phyloP scores from a whole-genome alignment of 805 yeast genomes.

The Wickerhamomyces alni region DNA sequence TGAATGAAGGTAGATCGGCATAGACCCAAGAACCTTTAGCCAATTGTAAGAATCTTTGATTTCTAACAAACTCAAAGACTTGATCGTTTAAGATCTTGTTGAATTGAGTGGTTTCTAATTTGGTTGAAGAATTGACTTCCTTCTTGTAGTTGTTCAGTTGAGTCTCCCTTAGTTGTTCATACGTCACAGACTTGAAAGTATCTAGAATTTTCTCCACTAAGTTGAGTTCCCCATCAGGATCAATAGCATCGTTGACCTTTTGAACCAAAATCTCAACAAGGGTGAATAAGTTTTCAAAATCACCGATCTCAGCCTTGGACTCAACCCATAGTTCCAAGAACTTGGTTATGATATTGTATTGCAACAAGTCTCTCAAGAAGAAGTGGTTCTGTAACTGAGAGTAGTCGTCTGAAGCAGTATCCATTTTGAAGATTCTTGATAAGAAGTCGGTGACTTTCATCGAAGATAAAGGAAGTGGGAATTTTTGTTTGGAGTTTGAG shows the following conservation, averaged over 20 bases:
- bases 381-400: slow-evolving; percentile 35
- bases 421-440: slow-evolving; percentile 16
- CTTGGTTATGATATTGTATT: slow-evolving; percentile 49
- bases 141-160: slow-evolving; percentile 44
- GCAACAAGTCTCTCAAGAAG: slow-evolving; percentile 48
- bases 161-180: slow-evolving; percentile 43
- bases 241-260: slow-evolving; percentile 21
- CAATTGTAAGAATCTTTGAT: slow-evolving; percentile 65
- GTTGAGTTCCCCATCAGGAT: slow-evolving; percentile 14
- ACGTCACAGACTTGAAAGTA: slow-evolving; percentile 35
- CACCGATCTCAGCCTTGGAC: slow-evolving; percentile 47
- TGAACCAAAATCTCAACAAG: slow-evolving; percentile 35
- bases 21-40: slow-evolving; percentile 81
- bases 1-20: slow-evolving; percentile 44
- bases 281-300: slow-evolving; percentile 44
- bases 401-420: slow-evolving; percentile 15
- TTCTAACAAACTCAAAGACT: slow-evolving; percentile 64
- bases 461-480: slow-evolving; percentile 30
- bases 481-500: slow-evolving; percentile 44
- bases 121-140: slow-evolving; percentile 37
- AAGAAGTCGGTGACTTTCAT: slow-evolving; percentile 21
- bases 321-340: slow-evolving; percentile 61
- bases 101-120: slow-evolving; percentile 39
- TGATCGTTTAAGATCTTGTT: slow-evolving; percentile 45
- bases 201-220: slow-evolving; percentile 40